phyloP scores from a whole-genome alignment of 352 stramenopile species.

The Saprolegnia diclina region DNA sequence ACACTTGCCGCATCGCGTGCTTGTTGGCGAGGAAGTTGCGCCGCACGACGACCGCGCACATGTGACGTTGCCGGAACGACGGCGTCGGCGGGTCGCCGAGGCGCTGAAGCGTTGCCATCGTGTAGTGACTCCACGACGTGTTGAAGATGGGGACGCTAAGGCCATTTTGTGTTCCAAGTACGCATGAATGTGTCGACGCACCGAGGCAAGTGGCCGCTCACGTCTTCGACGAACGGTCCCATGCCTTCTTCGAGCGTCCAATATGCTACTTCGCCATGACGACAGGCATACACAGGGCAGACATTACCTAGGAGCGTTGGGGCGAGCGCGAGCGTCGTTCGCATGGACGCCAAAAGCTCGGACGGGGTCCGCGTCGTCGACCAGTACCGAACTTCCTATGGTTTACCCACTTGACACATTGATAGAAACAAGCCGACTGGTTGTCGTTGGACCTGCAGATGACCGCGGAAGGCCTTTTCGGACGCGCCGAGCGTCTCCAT shows the following conservation, averaged over 20 bases:
- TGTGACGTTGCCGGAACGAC: constrained; percentile 54
- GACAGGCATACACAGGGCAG: not conserved
- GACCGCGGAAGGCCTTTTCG: constrained; percentile 42
- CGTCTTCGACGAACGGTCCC: constrained; percentile 68
- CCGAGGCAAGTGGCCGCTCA: constrained; percentile 32
- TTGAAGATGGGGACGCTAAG: constrained; percentile 45
- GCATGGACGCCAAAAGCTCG: constrained; percentile 36
- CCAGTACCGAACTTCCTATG: constrained; percentile 72
- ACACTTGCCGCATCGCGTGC: constrained; percentile 42
- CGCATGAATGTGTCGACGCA: not conserved
- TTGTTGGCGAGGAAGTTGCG: constrained; percentile 58
- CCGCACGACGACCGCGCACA: constrained; percentile 61
- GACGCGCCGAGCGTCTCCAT: constrained; percentile 41
- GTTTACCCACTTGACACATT: constrained; percentile 23
- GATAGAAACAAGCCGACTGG: not conserved
- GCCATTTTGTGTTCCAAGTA: too few species aligned
- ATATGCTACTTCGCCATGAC: constrained; percentile 31
- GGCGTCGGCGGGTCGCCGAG: constrained; percentile 56
- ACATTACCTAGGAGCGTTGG: constrained; percentile 31
- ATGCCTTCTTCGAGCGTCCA: constrained; percentile 75
- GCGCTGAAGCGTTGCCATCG: constrained; percentile 35
- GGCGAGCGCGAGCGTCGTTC: constrained; percentile 39
- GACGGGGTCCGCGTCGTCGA: constrained; percentile 35
- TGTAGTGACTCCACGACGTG: constrained; percentile 48
- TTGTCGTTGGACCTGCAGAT: constrained; percentile 2